Evolutionary conservation across 306 rosid genomes (phyloP), one percentile per base, ranked within the genome.

Genomic region (Rosa lucieae): DNA sequence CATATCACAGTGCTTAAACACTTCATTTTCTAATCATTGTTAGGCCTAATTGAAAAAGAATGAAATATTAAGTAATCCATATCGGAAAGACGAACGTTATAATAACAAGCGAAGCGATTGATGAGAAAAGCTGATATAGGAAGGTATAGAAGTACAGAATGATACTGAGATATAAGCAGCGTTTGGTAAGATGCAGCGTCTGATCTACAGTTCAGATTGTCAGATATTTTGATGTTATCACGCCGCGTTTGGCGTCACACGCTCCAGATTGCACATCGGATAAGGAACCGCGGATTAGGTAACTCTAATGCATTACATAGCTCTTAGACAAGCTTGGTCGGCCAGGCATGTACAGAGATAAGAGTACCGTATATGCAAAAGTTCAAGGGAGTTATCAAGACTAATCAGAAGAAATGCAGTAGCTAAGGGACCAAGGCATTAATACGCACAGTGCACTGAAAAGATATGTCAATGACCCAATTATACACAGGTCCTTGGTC

Each of bases 11-110:
- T 17, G 76, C 68, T 10, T 21, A 32, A 43, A 61, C 61, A n/a
- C 79, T 35, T 35, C 44, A 23, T 37, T 47, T 76, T 63, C 29
- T 76, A 71, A 70, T 86, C 79, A 80, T 76, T 49, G 44, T 35
- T 72, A 76, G 67, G 75, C 53, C 65, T 72, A 67, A 32, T 44
- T 47, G 44, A 62, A 61, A 61, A 61, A 44, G 11, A 1, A 72
- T 32, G 46, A 20, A 32, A 82, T 35, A 80, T 73, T 79, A 66
- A 75, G 52, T 44, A 53, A 61, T 75, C 69, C 67, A 20, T n/a
- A 20, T 29, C 46, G 46, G 7, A 72, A 72, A 55, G 14, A 23
- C 10, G 37, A 77, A 68, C 14, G 40, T 18, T 71, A 47, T 17
- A 75, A 6, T 1, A 44, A 47, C 15, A 12, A n/a, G 52, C 2